Percentiles rank a stretch among this genome's conserved stretches.
Evolutionary conservation across 2,329 filamentous ascomycete genomes (phyloP).

Genomic region (Cytospora paraplurivora): DNA sequence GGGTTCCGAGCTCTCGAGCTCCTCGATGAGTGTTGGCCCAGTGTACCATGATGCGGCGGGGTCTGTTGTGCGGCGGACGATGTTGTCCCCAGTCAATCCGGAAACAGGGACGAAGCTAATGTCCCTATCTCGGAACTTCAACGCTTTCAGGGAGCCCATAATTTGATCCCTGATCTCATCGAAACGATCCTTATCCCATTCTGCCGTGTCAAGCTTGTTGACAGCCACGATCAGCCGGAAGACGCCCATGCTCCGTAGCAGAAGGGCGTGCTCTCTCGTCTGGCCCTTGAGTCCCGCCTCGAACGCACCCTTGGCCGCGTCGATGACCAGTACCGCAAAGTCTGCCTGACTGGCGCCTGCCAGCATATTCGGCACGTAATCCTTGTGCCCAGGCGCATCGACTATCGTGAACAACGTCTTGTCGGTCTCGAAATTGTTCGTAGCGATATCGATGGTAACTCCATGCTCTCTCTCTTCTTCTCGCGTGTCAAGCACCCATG

Average conservation of each 20-base stretch:
- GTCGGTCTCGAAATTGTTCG: constrained; percentile 89
- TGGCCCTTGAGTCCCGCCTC: constrained; percentile 93
- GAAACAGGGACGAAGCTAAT: constrained; percentile 88
- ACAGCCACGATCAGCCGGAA: constrained; percentile 85
- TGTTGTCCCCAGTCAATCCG: constrained; percentile 85
- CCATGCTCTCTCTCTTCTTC: constrained; percentile 86
- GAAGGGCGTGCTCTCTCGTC: constrained; percentile 87
- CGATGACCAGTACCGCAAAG: constrained; percentile 91
- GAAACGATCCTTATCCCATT: constrained; percentile 82
- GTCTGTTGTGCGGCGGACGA: constrained; percentile 62
- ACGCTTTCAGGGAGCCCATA: constrained; percentile 76
- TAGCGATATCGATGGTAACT: constrained; percentile 96
- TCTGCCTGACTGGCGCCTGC: constrained; percentile 94
- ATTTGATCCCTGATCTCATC: constrained; percentile 84
- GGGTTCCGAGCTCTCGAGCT: constrained; percentile 81
- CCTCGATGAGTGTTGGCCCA: constrained; percentile 77
- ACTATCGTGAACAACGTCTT: constrained; percentile 89
- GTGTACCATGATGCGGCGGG: constrained; percentile 74
- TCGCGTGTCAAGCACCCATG: constrained; percentile 94
- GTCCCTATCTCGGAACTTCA: constrained; percentile 80
- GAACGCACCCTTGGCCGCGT: constrained; percentile 86
- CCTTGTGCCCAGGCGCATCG: constrained; percentile 89
- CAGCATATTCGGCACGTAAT: constrained; percentile 99
- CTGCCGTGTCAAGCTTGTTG: constrained; percentile 90
- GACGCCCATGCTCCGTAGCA: constrained; percentile 89